Evolutionary conservation across 176 grass and related monocot genomes (phyloP).

Genomic region (Oryza glumipatula): DNA sequence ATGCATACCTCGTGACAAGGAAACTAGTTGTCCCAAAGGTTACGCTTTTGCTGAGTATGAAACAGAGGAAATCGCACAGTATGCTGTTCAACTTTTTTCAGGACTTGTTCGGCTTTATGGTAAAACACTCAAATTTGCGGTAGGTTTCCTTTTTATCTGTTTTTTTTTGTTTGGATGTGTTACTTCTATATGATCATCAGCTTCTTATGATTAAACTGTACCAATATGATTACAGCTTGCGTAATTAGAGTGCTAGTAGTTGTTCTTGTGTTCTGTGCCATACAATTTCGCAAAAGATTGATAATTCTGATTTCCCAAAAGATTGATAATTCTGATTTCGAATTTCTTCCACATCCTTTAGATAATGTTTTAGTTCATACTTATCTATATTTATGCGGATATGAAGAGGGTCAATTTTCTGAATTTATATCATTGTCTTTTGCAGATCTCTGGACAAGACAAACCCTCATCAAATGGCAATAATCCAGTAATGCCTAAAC

Average conservation of each 20-base stretch:
- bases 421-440: conserved; percentile 7
- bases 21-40: conserved; percentile 70
- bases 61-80: conserved; percentile 70
- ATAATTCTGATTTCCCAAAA: neutral
- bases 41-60: conserved; percentile 97
- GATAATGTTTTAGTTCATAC: neutral
- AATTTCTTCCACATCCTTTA: conserved; percentile 3
- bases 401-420: neutral
- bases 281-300: conserved; percentile 1
- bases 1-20: conserved; percentile 78
- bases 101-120: conserved; percentile 73
- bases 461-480: conserved; percentile 53
- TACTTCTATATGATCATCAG: neutral
- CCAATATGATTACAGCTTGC: neutral
- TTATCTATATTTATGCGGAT: neutral
- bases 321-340: neutral
- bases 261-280: neutral
- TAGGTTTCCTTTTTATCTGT: conserved; percentile 50
- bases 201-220: neutral
- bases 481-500: conserved; percentile 57
- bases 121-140: conserved; percentile 76
- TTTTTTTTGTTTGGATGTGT: neutral
- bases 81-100: conserved; percentile 61
- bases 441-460: conserved; percentile 78
- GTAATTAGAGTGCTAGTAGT: neutral